Evolutionary conservation across 768 basidiomycete species (phyloP).

Genomic region (Phlegmacium glaucopus): DNA sequence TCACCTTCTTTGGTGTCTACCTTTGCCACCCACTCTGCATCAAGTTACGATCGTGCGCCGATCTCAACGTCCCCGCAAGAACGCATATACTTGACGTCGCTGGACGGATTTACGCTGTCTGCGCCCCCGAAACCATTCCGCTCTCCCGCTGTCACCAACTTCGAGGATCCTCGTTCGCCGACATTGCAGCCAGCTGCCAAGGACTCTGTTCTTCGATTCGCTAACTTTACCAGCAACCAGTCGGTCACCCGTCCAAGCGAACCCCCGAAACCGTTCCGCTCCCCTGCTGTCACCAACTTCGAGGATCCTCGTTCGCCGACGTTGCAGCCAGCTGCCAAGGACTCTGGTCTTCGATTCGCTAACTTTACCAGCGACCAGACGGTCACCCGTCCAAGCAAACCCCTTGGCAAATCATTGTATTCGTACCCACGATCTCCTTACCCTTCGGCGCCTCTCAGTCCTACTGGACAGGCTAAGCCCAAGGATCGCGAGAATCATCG

Average conservation of each 20-base stretch:
- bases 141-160: constrained; percentile 26
- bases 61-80: constrained; percentile 58
- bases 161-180: constrained; percentile 40
- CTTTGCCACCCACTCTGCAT: constrained; percentile 53
- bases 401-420: constrained; percentile 26
- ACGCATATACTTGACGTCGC: constrained; percentile 36
- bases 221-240: constrained; percentile 17
- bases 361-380: constrained; percentile 17
- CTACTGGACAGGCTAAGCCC: constrained; percentile 12
- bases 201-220: constrained; percentile 21
- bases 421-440: constrained; percentile 42
- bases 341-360: constrained; percentile 21
- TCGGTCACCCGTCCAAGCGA: constrained; percentile 12
- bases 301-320: constrained; percentile 41
- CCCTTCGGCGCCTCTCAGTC: constrained; percentile 30
- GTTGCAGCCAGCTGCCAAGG: constrained; percentile 16
- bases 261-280: too few relatives aligned
- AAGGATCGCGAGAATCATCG: constrained; percentile 11
- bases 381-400: constrained; percentile 14
- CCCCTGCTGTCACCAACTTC: constrained; percentile 27
- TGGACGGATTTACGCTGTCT: constrained; percentile 32
- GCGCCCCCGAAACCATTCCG: constrained; percentile 29
- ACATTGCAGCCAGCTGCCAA: constrained; percentile 21
- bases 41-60: constrained; percentile 62
- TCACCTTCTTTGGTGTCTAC: constrained; percentile 54